A percentile compares a stretch with the other conserved stretches of the same genome.
Conservation (phyloP, 2,329 filamentous ascomycete genomes). For the Pseudogymnoascus verrucosus region DNA sequence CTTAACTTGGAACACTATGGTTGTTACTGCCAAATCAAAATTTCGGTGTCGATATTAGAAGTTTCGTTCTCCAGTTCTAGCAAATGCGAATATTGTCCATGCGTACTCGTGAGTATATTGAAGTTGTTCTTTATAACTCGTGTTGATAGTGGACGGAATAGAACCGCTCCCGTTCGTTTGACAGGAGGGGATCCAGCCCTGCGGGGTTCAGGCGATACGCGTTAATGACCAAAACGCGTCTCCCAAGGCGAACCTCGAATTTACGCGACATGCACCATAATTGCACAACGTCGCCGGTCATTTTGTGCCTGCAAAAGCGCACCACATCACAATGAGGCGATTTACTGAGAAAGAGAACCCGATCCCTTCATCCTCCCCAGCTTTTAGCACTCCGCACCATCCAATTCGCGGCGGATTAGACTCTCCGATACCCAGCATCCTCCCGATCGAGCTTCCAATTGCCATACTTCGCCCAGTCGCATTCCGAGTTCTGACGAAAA, state of each 20-base stretch:
- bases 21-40: neutral
- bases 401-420: conserved; percentile 57
- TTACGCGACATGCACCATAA: conserved; percentile 6
- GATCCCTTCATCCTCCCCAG: conserved; percentile 81
- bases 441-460: conserved; percentile 84
- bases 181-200: neutral
- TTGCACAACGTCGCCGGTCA: conserved; percentile 1
- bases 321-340: neutral
- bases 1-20: neutral
- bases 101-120: neutral
- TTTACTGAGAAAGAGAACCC: conserved; percentile 35
- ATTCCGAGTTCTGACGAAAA: conserved; percentile 94
- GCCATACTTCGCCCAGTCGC: conserved; percentile 81
- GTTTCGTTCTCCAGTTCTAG: neutral
- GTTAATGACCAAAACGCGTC: conserved; percentile 6
- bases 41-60: neutral
- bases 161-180: neutral
- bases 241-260: neutral
- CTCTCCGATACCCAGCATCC: conserved; percentile 40
- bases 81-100: neutral
- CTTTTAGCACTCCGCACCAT: conserved; percentile 79
- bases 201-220: neutral
- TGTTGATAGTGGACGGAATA: neutral
- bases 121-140: neutral
- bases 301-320: neutral